phyloP scores from a whole-genome alignment of 495 filamentous ascomycete genomes.

The Penicillium psychrofluorescens region DNA sequence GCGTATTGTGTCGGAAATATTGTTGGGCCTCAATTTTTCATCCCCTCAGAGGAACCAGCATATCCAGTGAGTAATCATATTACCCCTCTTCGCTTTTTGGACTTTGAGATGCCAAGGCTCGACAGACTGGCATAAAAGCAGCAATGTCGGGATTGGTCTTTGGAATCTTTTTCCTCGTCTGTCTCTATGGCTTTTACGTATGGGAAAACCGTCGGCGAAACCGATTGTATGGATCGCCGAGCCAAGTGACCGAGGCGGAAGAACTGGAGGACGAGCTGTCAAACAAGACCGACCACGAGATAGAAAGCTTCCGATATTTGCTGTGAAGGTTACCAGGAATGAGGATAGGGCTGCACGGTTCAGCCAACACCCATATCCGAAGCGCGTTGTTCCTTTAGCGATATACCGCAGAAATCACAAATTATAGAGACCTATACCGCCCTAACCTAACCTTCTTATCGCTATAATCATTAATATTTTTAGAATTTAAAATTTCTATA shows the following conservation, averaged over 20 bases:
- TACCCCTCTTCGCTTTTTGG: background rate
- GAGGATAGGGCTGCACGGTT: too few species aligned
- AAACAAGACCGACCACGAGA: slow-evolving; percentile 25
- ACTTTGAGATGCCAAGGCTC: too few species aligned
- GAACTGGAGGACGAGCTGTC: slow-evolving; percentile 21
- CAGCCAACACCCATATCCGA: too few species aligned
- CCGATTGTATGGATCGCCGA: slow-evolving; percentile 14
- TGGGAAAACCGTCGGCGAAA: slow-evolving; percentile 21
- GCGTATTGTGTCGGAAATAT: slow-evolving; percentile 34
- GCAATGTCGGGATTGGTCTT: slow-evolving; percentile 19
- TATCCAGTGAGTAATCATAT: slow-evolving; percentile 19
- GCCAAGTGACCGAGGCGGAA: slow-evolving; percentile 14
- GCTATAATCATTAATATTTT: too few species aligned
- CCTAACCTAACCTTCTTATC: too few species aligned
- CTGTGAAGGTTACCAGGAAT: too few species aligned
- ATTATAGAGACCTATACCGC: too few species aligned
- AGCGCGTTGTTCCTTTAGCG: too few species aligned
- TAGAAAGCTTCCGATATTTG: slow-evolving; percentile 24
- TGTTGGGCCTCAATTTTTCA: slow-evolving; percentile 30
- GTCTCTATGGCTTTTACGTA: slow-evolving; percentile 15
- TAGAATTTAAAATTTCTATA: too few species aligned
- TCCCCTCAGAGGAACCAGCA: slow-evolving; percentile 21
- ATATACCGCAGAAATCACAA: too few species aligned
- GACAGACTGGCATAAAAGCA: slow-evolving; percentile 23
- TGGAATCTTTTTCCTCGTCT: slow-evolving; percentile 20